Conservation (phyloP, 352 stramenopile species). For the Phytophthora pseudosyringae region DNA sequence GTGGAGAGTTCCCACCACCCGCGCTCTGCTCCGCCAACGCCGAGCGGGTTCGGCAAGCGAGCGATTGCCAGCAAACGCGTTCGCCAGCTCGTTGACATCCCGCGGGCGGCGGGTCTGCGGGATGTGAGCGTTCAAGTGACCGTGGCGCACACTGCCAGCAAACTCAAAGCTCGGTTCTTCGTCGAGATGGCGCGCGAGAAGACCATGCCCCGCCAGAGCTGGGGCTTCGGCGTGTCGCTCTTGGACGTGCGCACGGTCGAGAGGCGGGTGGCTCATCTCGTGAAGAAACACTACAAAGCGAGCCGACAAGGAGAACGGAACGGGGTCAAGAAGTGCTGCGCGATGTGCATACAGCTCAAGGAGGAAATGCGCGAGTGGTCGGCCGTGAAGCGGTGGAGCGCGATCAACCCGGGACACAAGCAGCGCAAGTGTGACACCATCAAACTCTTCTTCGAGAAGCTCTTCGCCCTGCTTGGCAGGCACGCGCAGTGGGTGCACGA, state of each 20-base stretch:
- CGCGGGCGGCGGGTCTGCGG: slow-evolving; percentile 56
- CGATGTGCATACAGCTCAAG: slow-evolving; percentile 54
- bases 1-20: slow-evolving; percentile 13
- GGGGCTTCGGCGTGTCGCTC: slow-evolving; percentile 49
- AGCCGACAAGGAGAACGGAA: slow-evolving; percentile 34
- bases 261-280: slow-evolving; percentile 38
- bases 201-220: slow-evolving; percentile 31
- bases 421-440: slow-evolving; percentile 58
- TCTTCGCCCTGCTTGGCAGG: slow-evolving; percentile 47
- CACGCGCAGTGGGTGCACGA: slow-evolving; percentile 54
- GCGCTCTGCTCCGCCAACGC: slow-evolving; percentile 22
- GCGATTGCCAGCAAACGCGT: slow-evolving; percentile 37
- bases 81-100: slow-evolving; percentile 59
- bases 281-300: slow-evolving; percentile 43
- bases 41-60: slow-evolving; percentile 9
- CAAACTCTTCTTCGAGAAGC: slow-evolving; percentile 49
- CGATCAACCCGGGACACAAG: slow-evolving; percentile 55
- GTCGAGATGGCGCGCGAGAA: slow-evolving; percentile 48
- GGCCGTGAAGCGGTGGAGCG: slow-evolving; percentile 44
- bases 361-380: slow-evolving; percentile 49
- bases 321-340: slow-evolving; percentile 32
- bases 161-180: slow-evolving; percentile 57
- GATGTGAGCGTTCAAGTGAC: slow-evolving; percentile 55
- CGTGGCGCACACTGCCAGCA: slow-evolving; percentile 56
- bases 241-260: slow-evolving; percentile 52